Evolutionary conservation across 164 flowering plant genomes (phyloP).

Genomic region (Brasenia schreberi): DNA sequence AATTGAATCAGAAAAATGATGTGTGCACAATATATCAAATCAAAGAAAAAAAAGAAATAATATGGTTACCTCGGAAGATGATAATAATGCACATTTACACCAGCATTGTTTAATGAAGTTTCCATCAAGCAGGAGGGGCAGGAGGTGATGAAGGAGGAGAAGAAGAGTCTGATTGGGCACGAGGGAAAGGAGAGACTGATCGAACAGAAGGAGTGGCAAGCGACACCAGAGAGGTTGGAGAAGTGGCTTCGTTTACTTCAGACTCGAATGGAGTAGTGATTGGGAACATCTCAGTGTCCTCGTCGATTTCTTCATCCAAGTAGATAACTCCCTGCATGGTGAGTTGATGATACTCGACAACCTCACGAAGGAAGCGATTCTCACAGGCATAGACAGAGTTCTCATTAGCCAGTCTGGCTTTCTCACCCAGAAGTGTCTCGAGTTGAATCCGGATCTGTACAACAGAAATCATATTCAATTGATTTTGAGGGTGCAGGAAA

Average conservation of each 20-base stretch:
- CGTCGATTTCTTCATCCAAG: conserved; percentile 77
- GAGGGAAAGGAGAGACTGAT: not conserved
- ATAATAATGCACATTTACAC: not conserved
- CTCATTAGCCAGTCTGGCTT: conserved; percentile 84
- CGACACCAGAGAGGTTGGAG: not conserved
- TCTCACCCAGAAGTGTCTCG: conserved; percentile 87
- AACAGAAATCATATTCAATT: not conserved
- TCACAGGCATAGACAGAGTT: conserved; percentile 77
- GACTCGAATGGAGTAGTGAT: not conserved
- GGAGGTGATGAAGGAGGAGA: not conserved
- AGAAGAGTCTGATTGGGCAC: not conserved
- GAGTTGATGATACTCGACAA: conserved; percentile 90
- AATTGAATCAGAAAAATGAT: not conserved
- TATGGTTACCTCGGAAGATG: not conserved
- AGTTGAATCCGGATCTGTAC: conserved; percentile 84
- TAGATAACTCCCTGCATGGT: conserved; percentile 95
- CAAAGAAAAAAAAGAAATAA: not conserved
- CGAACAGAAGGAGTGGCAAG: not conserved
- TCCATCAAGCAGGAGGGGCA: not conserved
- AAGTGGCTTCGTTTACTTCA: not conserved
- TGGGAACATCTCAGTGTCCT: conserved; percentile 66
- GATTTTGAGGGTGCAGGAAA: not conserved
- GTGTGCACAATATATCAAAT: not conserved
- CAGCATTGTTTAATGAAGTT: not conserved
- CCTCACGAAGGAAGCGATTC: conserved; percentile 86